These are phyloP conservation scores for Anastatica hierochuntica DNA, from an alignment of 345 rosid species.

Conservation along the genomic window DNA sequence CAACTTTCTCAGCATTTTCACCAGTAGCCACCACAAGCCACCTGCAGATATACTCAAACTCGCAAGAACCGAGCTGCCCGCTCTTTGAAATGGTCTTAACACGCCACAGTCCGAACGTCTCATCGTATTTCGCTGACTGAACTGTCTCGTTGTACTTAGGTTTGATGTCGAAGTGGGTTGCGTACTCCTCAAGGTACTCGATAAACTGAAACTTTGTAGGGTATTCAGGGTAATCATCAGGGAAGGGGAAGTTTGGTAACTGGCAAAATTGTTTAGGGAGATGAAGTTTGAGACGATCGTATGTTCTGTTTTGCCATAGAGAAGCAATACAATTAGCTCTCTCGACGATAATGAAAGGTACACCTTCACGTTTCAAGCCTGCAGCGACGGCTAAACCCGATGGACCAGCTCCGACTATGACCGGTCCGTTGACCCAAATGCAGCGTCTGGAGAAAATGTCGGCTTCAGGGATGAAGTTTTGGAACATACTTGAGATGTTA, in stretches of 20 bases:
- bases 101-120: constrained; percentile 58
- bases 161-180: constrained; percentile 43
- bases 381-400: constrained; percentile 70
- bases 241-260: constrained; percentile 52
- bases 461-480: constrained; percentile 14
- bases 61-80: constrained; percentile 26
- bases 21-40: constrained; percentile 90
- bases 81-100: constrained; percentile 42
- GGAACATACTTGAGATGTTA: constrained; percentile 41
- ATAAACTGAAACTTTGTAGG: constrained; percentile 72
- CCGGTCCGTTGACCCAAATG: no score
- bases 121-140: constrained; percentile 59
- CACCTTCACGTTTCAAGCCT: constrained; percentile 54
- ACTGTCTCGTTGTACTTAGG: constrained; percentile 67
- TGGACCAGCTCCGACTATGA: no score
- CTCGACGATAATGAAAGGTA: constrained; percentile 70
- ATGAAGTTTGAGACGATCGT: constrained; percentile 78
- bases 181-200: constrained; percentile 56
- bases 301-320: constrained; percentile 75
- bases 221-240: constrained; percentile 61
- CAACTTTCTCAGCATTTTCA: constrained; percentile 76
- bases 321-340: constrained; percentile 75
- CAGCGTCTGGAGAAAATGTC: constrained; percentile 42
- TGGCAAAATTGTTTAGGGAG: constrained; percentile 83
- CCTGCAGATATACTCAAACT: constrained; percentile 63